Percentiles rank a stretch among this genome's conserved stretches.
Conservation (phyloP, 2,329 filamentous ascomycete genomes). For the Fusarium sterilihyphosum region DNA sequence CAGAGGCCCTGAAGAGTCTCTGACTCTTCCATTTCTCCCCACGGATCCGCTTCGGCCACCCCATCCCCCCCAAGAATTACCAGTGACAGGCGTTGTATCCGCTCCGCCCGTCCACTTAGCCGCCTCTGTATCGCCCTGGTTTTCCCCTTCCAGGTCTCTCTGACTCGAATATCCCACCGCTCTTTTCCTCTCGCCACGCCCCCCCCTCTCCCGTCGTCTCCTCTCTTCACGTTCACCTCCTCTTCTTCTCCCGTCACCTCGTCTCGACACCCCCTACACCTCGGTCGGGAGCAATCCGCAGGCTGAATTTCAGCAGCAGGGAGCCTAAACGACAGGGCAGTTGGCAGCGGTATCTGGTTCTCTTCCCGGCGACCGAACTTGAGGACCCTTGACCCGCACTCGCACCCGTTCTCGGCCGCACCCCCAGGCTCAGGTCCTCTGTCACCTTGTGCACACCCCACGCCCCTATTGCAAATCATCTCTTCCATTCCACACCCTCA, state of each 20-base stretch:
- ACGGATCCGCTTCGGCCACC: conserved; percentile 25
- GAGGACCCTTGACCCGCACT: conserved; percentile 30
- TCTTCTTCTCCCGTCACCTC: not conserved
- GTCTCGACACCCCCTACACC: not conserved
- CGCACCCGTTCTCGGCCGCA: conserved; percentile 20
- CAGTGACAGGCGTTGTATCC: conserved; percentile 19
- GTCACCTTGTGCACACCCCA: not conserved
- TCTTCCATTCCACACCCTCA: conserved; percentile 33
- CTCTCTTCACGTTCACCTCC: not conserved
- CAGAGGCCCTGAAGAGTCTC: not conserved
- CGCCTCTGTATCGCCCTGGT: conserved; percentile 23
- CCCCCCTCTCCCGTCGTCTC: not conserved
- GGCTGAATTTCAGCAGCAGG: conserved; percentile 15
- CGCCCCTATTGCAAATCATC: conserved; percentile 25
- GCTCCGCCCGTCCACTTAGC: conserved; percentile 30
- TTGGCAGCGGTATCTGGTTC: conserved; percentile 3
- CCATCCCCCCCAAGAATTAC: not conserved
- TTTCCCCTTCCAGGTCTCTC: conserved; percentile 6
- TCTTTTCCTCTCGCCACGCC: conserved; percentile 30
- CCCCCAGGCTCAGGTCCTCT: conserved; percentile 11
- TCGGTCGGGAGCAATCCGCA: conserved; percentile 24
- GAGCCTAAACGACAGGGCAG: conserved; percentile 11
- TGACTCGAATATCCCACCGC: conserved; percentile 30
- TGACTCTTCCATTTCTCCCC: conserved; percentile 12
- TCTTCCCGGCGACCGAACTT: conserved; percentile 27